A percentile compares a stretch with the other conserved stretches of the same genome.
Conservation (phyloP, 768 basidiomycete genomes). For the Panus rudis region DNA sequence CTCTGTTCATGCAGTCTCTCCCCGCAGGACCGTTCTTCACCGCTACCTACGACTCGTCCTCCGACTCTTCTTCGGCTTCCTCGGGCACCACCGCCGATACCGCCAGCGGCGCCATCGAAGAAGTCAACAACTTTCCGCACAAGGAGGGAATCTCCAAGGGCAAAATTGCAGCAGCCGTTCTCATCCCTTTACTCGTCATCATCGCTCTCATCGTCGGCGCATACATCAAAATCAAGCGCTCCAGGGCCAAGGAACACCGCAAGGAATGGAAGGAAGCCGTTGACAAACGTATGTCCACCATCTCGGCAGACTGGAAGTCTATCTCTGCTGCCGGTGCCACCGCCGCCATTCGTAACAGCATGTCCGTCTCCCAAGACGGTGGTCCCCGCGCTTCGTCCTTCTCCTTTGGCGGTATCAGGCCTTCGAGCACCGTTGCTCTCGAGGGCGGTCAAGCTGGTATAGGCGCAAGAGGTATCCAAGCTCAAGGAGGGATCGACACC, state of each 20-base stretch:
- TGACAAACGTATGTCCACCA: slow-evolving; percentile 81
- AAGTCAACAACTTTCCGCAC: slow-evolving; percentile 29
- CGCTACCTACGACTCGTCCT: slow-evolving; percentile 51
- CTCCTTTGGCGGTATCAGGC: slow-evolving; percentile 50
- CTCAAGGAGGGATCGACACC: slow-evolving; percentile 13
- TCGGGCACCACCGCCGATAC: slow-evolving; percentile 36
- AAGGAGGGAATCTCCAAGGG: slow-evolving; percentile 35
- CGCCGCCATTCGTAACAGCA: slow-evolving; percentile 66
- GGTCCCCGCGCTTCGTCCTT: slow-evolving; percentile 39
- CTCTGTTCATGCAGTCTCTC: slow-evolving; percentile 43
- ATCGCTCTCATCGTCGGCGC: slow-evolving; percentile 34
- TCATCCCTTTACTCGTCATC: slow-evolving; percentile 58
- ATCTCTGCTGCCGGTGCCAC: slow-evolving; percentile 63
- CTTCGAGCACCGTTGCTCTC: slow-evolving; percentile 33
- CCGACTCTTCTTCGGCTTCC: slow-evolving; percentile 26
- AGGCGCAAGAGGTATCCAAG: slow-evolving; percentile 26
- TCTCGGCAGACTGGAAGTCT: slow-evolving; percentile 70
- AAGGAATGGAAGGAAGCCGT: slow-evolving; percentile 56
- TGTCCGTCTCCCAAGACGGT: slow-evolving; percentile 40
- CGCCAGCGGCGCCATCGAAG: slow-evolving; percentile 33
- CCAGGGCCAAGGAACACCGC: slow-evolving; percentile 42
- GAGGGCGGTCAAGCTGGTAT: slow-evolving; percentile 40
- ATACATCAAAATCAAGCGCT: slow-evolving; percentile 51
- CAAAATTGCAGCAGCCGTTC: slow-evolving; percentile 55
- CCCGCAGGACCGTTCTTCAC: slow-evolving; percentile 67